Evolutionary conservation across 202 grass and related monocot species (phyloP).

Genomic region (Zoysia matrella): DNA sequence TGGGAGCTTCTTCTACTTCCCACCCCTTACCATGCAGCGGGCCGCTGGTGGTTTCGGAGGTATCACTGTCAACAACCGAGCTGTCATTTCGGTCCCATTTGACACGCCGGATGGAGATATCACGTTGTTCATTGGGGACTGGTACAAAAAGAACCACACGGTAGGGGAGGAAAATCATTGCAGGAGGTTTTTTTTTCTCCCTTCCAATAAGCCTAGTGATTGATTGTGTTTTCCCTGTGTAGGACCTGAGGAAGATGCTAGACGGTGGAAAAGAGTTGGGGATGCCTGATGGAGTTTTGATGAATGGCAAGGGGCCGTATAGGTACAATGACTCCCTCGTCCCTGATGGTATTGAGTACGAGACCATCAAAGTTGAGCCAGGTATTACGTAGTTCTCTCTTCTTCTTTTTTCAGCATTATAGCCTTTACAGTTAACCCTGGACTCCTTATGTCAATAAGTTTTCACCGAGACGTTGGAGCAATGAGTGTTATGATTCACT

Average conservation of each 20-base stretch:
- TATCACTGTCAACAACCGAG: slow-evolving; percentile 88
- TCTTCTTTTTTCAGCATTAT: neutral
- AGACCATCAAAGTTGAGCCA: slow-evolving; percentile 82
- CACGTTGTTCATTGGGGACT: slow-evolving; percentile 30
- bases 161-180: slow-evolving; percentile 13
- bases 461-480: neutral
- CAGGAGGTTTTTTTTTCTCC: neutral
- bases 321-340: slow-evolving; percentile 57
- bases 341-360: slow-evolving; percentile 72
- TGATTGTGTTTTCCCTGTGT: neutral
- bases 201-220: neutral
- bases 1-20: slow-evolving; percentile 99
- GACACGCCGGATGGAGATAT: slow-evolving; percentile 79
- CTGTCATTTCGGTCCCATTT: slow-evolving; percentile 79
- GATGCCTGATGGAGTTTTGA: too few relatives aligned
- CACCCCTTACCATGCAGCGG: slow-evolving; percentile 80
- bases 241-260: too few relatives aligned
- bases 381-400: slow-evolving; percentile 39
- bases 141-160: slow-evolving; percentile 92
- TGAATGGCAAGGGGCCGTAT: too few relatives aligned
- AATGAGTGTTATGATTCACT: too few relatives aligned
- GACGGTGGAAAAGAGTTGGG: too few relatives aligned
- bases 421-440: neutral
- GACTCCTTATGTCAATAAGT: neutral
- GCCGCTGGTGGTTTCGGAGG: slow-evolving; percentile 81